A percentile compares a stretch with the other conserved stretches of the same genome.
These are phyloP conservation scores for Cryptosporidium andersoni DNA, from an alignment of 169 alveolate species.

Conservation along the genomic window DNA sequence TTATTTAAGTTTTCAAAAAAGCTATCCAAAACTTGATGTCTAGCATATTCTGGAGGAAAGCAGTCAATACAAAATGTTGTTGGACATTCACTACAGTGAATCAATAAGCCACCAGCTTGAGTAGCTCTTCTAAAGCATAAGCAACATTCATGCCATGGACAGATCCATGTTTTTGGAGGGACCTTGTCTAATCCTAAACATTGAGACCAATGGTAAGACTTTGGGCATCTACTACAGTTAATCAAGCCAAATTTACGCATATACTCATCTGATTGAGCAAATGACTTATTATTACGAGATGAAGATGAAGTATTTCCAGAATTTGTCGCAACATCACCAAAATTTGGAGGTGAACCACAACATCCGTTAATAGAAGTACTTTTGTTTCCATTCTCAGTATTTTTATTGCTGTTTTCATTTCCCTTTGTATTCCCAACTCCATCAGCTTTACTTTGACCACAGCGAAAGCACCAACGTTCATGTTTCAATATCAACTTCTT, in stretches of 20 bases:
- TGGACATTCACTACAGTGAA: constrained; percentile 91
- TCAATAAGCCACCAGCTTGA: constrained; percentile 88
- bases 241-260: constrained; percentile 77
- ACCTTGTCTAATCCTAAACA: constrained; percentile 74
- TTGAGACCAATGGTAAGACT: constrained; percentile 86
- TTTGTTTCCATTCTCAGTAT: neutral
- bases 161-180: constrained; percentile 85
- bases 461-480: constrained; percentile 87
- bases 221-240: constrained; percentile 89
- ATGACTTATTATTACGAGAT: neutral
- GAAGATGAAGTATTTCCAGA: constrained; percentile 2
- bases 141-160: constrained; percentile 92
- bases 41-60: constrained; percentile 88
- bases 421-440: neutral
- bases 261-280: constrained; percentile 53
- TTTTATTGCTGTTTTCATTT: neutral
- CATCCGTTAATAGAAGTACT: constrained; percentile 17
- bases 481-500: constrained; percentile 79
- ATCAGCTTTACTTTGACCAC: constrained; percentile 83
- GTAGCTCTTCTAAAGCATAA: constrained; percentile 88
- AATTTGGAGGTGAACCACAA: constrained; percentile 56
- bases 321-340: constrained; percentile 3
- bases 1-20: constrained; percentile 85
- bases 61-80: constrained; percentile 90
- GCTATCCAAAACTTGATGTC: constrained; percentile 80